These are phyloP conservation scores for Penicillium cosmopolitanum DNA, from an alignment of 495 filamentous ascomycete species.

Conservation along the genomic window DNA sequence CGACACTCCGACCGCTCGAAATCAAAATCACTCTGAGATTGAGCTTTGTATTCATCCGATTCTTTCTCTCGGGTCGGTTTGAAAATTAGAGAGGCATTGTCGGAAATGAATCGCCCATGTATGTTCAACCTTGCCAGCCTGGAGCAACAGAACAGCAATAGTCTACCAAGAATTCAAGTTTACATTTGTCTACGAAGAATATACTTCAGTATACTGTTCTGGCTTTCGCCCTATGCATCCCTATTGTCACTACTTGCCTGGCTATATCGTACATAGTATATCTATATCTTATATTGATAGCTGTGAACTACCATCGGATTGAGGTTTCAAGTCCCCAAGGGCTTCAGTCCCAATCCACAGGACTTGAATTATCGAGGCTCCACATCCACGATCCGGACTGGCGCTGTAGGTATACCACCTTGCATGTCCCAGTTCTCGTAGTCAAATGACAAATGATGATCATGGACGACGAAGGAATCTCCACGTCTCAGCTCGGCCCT, in stretches of 20 bases:
- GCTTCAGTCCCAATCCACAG: too few species aligned
- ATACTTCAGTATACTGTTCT: too few species aligned
- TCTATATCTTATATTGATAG: not conserved
- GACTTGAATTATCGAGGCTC: not conserved
- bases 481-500: slow-evolving; percentile 7
- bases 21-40: not conserved
- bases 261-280: slow-evolving; percentile 4
- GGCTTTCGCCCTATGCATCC: not conserved
- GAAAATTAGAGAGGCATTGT: not conserved
- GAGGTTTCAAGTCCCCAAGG: not conserved
- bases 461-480: too few species aligned
- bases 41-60: not conserved
- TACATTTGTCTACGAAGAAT: too few species aligned
- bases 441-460: slow-evolving; percentile 25
- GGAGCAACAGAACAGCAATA: not conserved
- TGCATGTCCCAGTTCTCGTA: slow-evolving; percentile 33
- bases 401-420: slow-evolving; percentile 42
- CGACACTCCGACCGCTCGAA: not conserved
- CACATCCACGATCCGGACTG: slow-evolving; percentile 27
- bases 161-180: not conserved
- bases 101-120: not conserved
- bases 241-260: not conserved
- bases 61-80: not conserved
- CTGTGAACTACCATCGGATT: not conserved
- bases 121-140: not conserved